These are phyloP conservation scores for Puccinia coronata DNA, from an alignment of 1,284 basidiomycete genomes.

Conservation along the genomic window DNA sequence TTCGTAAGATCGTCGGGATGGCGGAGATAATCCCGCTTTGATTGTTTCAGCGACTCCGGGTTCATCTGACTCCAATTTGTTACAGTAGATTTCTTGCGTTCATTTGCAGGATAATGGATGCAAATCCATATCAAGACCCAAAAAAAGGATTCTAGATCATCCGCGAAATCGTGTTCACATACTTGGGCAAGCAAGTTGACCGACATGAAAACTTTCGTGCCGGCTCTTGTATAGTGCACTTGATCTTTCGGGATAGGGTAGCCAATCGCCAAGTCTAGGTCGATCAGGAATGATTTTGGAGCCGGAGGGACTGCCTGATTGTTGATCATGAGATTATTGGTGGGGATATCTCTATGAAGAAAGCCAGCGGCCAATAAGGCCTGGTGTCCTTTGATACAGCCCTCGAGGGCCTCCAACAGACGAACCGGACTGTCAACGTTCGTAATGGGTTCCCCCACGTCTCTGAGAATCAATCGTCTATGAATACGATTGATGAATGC, in stretches of 20 bases:
- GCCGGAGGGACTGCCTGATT: neutral
- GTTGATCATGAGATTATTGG: neutral
- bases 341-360: neutral
- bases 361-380: neutral
- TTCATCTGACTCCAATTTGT: neutral
- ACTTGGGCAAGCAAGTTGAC: neutral
- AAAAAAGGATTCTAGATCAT: constrained; percentile 1
- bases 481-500: neutral
- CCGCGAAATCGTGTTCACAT: neutral
- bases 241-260: neutral
- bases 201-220: constrained; percentile 1
- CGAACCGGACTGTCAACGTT: neutral
- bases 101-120: neutral
- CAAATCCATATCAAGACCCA: constrained; percentile 2
- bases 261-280: neutral
- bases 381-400: neutral
- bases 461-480: constrained; percentile 3
- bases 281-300: neutral
- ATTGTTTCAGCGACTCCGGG: neutral
- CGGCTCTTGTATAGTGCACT: neutral
- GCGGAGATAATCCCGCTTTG: neutral
- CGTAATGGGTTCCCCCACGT: neutral
- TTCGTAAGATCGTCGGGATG: neutral
- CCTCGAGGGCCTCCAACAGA: constrained; percentile 5
- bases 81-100: neutral